Percentiles rank a stretch among this genome's conserved stretches.
These are phyloP conservation scores for Lecanicillium sp. DNA, from an alignment of 2,329 filamentous ascomycete species.

Conservation along the genomic window DNA sequence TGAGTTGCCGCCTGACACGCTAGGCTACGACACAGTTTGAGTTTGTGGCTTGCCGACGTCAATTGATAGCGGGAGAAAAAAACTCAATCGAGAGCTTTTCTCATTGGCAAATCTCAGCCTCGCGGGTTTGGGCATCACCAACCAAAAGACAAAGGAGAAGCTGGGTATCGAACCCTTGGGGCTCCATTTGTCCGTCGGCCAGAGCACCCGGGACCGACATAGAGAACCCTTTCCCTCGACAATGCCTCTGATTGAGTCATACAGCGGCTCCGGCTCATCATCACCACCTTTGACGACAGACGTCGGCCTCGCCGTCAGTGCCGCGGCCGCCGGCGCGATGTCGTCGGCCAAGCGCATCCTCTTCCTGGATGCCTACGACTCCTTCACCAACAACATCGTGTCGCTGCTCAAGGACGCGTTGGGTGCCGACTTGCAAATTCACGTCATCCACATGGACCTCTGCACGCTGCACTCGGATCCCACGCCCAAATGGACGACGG, in stretches of 20 bases:
- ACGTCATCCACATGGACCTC: conserved; percentile 32
- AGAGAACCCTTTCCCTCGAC: neutral
- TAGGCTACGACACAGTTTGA: neutral
- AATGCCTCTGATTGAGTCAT: conserved; percentile 14
- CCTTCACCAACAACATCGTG: conserved; percentile 92
- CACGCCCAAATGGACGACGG: conserved; percentile 38
- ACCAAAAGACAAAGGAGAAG: too few relatives aligned
- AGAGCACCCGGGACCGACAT: neutral
- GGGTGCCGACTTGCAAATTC: conserved; percentile 55
- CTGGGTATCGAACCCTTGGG: too few relatives aligned
- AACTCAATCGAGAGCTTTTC: neutral
- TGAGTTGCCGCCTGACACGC: neutral
- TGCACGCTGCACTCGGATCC: conserved; percentile 61
- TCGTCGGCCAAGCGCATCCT: conserved; percentile 51
- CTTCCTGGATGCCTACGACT: conserved; percentile 94
- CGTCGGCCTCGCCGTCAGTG: neutral
- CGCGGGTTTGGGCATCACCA: too few relatives aligned
- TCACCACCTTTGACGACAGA: conserved; percentile 4
- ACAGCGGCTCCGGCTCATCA: conserved; percentile 2
- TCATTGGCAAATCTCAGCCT: too few relatives aligned
- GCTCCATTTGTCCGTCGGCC: too few relatives aligned
- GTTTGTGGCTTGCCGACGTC: conserved; percentile 9
- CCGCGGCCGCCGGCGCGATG: neutral
- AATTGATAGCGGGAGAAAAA: neutral
- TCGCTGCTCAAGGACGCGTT: conserved; percentile 69